Evolutionary conservation across 2,329 filamentous ascomycete genomes (phyloP), one percentile per base, ranked within the genome.

Genomic region (Nemania abortiva): DNA sequence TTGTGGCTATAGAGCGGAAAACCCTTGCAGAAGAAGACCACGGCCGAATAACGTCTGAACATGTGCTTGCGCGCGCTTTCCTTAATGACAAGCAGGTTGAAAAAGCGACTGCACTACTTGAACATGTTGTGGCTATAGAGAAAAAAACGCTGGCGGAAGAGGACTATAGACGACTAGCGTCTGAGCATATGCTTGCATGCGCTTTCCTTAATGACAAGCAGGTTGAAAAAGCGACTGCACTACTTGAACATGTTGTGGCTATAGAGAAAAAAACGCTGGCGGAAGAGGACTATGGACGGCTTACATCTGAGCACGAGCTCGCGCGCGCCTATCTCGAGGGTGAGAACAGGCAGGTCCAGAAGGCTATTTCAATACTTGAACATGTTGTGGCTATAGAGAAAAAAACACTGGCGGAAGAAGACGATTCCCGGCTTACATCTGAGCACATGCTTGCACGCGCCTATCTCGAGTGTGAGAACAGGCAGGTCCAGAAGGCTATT

Each of bases 251-350:
- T 15, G 45, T 65, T 13, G 62, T 58, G 6, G 52, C 34, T 2
- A 29, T 65, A 18, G 10, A 39, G 3, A 37, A 24, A 20, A 58
- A 13, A n/a, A 52, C 20, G 29, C 55, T 57, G 6, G 15, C 7
- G 6, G 29, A 29, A 42, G 24, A 29, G 6, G 20, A 58, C 31
- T 9, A 20, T 5, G 15, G 9, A 29, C 62, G 62, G 22, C 29
- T 65, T 7, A 11, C 31, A n/a, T 65, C 53, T 2, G 50, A 65
- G 54, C 54, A 65, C 3, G 15, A 1, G 34, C 63, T 65, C 15
- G 54, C 54, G n/a, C 6, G 13, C 1, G 54, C 62, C 2, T 59
- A 65, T 24, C n/a, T 53, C n/a, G n/a, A n/a, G n/a, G n/a, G n/a
- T 18, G 5, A 22, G 29, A 29, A 56, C 18, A 13, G 53, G 10